Evolutionary conservation across 345 rosid species (phyloP).

Genomic region (Eucalyptus shirleyi): DNA sequence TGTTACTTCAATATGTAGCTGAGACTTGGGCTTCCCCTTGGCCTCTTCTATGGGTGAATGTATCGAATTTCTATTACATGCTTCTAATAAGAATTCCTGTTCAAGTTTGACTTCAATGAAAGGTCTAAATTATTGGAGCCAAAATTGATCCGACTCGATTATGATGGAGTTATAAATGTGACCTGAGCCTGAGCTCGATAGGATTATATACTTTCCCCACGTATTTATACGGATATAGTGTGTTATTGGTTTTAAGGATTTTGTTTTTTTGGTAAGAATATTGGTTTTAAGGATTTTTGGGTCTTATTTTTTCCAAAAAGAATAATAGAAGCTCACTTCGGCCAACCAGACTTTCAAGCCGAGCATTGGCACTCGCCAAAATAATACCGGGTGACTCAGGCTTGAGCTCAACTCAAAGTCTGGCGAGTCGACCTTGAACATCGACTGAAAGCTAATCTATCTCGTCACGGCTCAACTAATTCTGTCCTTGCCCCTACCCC

Average conservation of each 20-base stretch:
- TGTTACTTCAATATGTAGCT: no score
- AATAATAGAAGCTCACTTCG: no score
- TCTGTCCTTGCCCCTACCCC: no score
- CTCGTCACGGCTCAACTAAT: background rate
- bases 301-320: no score
- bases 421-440: background rate
- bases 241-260: no score
- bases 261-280: no score
- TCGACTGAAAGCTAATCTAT: background rate
- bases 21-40: background rate
- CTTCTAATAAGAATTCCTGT: background rate
- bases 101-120: background rate
- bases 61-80: background rate
- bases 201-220: no score
- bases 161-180: background rate
- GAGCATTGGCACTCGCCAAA: background rate
- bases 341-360: no score
- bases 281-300: no score
- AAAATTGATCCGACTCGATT: background rate
- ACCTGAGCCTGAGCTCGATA: no score
- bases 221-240: no score
- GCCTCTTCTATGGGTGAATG: background rate
- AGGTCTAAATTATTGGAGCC: background rate
- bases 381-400: background rate
- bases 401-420: background rate